Base-by-base conservation (phyloP, 2,329 filamentous ascomycete species). In the Cryphonectria parasitica region DNA sequence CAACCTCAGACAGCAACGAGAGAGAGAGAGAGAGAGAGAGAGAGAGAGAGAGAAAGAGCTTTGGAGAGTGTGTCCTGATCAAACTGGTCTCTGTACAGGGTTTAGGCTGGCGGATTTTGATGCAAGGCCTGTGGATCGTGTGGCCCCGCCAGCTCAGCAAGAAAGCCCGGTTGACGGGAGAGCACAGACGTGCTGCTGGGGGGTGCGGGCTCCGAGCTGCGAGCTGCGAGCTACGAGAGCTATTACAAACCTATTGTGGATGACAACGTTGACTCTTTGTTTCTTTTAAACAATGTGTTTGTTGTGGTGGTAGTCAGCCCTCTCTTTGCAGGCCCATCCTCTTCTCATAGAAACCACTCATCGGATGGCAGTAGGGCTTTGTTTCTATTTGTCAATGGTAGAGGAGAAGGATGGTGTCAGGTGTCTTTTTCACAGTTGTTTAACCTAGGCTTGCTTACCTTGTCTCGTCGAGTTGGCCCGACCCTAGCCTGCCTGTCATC, bases 181-280 rank as follows among this genome's bases (percentile, higher is more conserved):
- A 22, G 61, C 61, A 63, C 61, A 63, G 61, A 63, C 61, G 25
- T 63, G 22, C 61, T n/a, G 36, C 61, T 3, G 7, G 22, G 45
- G 45, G 45, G 2, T 49, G 43, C 43, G 17, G 43, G 43, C 43
- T 49, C 19, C 15, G 36, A 22, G 61, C n/a, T 64, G 36, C 34
- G 60, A n/a, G 36, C 60, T 63, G 60, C 10, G 39, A 34, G 17
- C 17, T 22, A 45, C 43, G 43, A 56, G 45, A n/a, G 45, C 52
- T 15, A 58, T 19, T 31, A 58, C 54, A 31, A 31, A 58, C 54
- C 25, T 6, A 8, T 34, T 58, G 54, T 31, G 6, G 25, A 58
- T 8, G 54, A 58, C 54, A 13, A 34, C 13, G 25, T 28, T 58
- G 13, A 58, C 25, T 58, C n/a, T 56, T 54, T 28, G 10, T 56